Evolutionary conservation across 2,329 filamentous ascomycete species (phyloP), one percentile per base, ranked within the genome.

Genomic region (Neonectria sp.): DNA sequence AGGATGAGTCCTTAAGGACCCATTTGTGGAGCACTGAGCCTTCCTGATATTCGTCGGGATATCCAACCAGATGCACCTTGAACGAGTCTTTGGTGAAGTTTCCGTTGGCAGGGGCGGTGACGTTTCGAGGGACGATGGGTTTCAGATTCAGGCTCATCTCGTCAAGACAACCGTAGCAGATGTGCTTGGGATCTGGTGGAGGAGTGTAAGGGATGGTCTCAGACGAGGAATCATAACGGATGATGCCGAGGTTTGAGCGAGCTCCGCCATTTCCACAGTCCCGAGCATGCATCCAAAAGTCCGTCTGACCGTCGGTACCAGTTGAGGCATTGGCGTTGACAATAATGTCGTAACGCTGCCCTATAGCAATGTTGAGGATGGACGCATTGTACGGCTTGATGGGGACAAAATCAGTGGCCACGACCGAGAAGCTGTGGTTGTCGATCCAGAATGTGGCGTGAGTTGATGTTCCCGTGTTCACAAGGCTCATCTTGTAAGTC

Each of bases 371-470:
- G 88, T 81, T 48, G 78, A 82, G 85, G 51, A 90, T 79, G 25
- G 82, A 79, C 6, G 83, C 78, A 1, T 84, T 85, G 4, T 86
- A 87, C 1, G 89, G 84, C 66, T 83, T 76, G 48, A 89, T 79
- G 1, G 86, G 83, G 3, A 89, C 86, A 45, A 88, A 85, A 73
- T 90, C 88, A 51, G 81, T 83, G 12, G 84, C 80, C 57, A 90
- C 85, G 40, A 90, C 84, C 0, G 82, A 86, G 67, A 90, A 78
- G 12, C 79, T 79, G 74, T 90, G 88, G 31, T 82, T 81, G 61
- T 84, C 85, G 43, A 88, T 82, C 46, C 86, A 85, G 59, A 90
- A 84, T 2, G 82, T 84, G 70, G 86, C 80, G 24, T 81, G 81
- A 67, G 88, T 76, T 81, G 75, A 84, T 75, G 78, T 88, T 74